These are phyloP conservation scores for Microglena sp. DNA, from an alignment of 139 green algal species.

Conservation along the genomic window DNA sequence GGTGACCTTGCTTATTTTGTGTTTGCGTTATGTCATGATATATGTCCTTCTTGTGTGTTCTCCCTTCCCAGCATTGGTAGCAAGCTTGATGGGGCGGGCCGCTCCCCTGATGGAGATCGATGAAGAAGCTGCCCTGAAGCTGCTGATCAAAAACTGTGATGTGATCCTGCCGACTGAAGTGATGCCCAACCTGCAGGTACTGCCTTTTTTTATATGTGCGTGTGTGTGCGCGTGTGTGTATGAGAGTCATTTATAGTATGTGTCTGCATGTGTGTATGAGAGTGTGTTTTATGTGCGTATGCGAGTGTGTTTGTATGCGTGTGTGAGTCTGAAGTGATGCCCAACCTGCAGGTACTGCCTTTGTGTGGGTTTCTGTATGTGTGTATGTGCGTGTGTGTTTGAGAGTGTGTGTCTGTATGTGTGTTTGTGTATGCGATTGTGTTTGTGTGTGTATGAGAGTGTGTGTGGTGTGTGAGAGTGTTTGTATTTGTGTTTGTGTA, in stretches of 20 bases:
- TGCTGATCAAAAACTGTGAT: conserved; percentile 20
- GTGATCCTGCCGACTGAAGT: conserved; percentile 20
- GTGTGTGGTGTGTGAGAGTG: no score
- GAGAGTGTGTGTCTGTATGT: no score
- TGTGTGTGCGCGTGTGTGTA: background rate
- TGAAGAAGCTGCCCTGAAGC: conserved; percentile 9
- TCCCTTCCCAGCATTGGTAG: no score
- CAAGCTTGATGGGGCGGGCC: conserved; percentile 2
- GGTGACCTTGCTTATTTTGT: no score
- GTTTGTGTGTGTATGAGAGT: no score
- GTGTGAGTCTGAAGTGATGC: background rate
- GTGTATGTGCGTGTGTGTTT: no score
- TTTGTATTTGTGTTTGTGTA: no score
- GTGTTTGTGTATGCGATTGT: no score
- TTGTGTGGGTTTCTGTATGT: no score
- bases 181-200: conserved; percentile 46
- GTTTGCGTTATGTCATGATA: no score
- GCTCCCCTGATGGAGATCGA: conserved; percentile 22
- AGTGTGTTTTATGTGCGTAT: background rate
- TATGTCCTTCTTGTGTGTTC: no score
- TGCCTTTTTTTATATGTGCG: background rate
- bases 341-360: no score
- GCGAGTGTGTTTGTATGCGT: background rate
- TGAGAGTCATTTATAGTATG: background rate
- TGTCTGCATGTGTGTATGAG: background rate